These are phyloP conservation scores for Calendula officinalis DNA, from an alignment of 129 eudicot genomes.

Conservation along the genomic window DNA sequence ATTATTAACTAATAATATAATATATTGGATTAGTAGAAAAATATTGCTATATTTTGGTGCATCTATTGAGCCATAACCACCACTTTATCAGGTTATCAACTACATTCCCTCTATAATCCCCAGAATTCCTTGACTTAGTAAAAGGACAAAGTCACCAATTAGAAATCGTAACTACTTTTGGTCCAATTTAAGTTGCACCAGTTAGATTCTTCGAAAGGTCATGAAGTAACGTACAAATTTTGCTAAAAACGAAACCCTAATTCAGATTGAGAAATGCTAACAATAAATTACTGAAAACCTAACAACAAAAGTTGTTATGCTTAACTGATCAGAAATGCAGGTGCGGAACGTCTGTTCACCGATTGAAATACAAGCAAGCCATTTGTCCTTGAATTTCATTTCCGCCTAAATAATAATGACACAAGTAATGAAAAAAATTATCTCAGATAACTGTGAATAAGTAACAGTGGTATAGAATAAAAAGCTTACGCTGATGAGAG, in stretches of 20 bases:
- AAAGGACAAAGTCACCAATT: neutral
- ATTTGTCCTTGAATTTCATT: conserved; percentile 86
- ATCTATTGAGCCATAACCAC: too few species aligned
- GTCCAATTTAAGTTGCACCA: neutral
- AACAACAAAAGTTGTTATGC: neutral
- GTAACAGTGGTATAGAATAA: neutral
- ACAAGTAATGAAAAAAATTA: neutral
- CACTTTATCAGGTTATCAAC: neutral
- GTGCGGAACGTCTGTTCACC: conserved; percentile 95
- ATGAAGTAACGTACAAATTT: neutral
- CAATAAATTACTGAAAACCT: neutral
- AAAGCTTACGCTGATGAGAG: conserved; percentile 47
- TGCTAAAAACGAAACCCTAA: neutral
- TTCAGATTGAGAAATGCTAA: conserved; percentile 1
- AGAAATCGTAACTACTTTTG: neutral
- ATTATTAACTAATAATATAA: too few species aligned
- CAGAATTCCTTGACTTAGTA: neutral
- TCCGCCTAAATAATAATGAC: conserved; percentile 53
- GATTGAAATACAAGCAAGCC: conserved; percentile 84
- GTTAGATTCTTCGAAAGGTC: neutral
- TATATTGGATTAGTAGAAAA: too few species aligned
- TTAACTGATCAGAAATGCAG: conserved; percentile 60
- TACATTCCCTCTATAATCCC: neutral
- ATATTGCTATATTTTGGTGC: too few species aligned
- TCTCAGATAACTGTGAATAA: neutral